These are phyloP conservation scores for Mycosarcoma mackinlayi DNA, from an alignment of 1,284 basidiomycete genomes.

Conservation along the genomic window DNA sequence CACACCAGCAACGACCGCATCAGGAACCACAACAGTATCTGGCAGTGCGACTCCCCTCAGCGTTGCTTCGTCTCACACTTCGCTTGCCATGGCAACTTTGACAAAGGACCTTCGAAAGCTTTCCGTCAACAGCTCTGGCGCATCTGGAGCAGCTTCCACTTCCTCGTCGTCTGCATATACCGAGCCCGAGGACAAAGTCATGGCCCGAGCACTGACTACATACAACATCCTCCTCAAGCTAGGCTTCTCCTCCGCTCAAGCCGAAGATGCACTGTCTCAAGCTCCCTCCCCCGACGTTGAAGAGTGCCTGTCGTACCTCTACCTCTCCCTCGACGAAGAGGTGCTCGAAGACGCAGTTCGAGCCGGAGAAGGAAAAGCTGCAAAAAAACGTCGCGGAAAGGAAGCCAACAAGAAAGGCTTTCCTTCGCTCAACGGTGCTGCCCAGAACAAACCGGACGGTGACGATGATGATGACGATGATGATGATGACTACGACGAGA, in stretches of 20 bases:
- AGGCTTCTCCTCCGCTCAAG: conserved; percentile 80
- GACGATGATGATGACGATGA: conserved; percentile 29
- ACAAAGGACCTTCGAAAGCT: conserved; percentile 45
- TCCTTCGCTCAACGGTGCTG: conserved; percentile 23
- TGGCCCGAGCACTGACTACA: conserved; percentile 79
- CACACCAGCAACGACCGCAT: conserved; percentile 25
- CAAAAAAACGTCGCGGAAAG: conserved; percentile 50
- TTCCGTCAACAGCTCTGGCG: conserved; percentile 11
- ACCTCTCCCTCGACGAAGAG: conserved; percentile 71
- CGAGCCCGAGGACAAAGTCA: conserved; percentile 71
- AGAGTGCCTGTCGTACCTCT: conserved; percentile 76
- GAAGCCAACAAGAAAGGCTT: conserved; percentile 16
- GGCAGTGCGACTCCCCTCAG: conserved; percentile 43
- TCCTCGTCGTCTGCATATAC: conserved; percentile 27
- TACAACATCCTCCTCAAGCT: conserved; percentile 85
- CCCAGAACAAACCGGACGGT: conserved; percentile 18
- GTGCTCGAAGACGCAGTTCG: conserved; percentile 74
- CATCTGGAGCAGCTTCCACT: conserved; percentile 10
- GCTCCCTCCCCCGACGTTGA: conserved; percentile 80
- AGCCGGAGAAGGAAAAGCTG: conserved; percentile 67
- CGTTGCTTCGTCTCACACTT: conserved; percentile 30
- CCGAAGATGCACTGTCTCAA: conserved; percentile 77
- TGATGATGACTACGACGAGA: conserved; percentile 54
- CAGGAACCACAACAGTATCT: conserved; percentile 21
- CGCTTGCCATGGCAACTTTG: conserved; percentile 43